Evolutionary conservation across 2,329 filamentous ascomycete genomes (phyloP).

Genomic region (Davidsoniella virescens): DNA sequence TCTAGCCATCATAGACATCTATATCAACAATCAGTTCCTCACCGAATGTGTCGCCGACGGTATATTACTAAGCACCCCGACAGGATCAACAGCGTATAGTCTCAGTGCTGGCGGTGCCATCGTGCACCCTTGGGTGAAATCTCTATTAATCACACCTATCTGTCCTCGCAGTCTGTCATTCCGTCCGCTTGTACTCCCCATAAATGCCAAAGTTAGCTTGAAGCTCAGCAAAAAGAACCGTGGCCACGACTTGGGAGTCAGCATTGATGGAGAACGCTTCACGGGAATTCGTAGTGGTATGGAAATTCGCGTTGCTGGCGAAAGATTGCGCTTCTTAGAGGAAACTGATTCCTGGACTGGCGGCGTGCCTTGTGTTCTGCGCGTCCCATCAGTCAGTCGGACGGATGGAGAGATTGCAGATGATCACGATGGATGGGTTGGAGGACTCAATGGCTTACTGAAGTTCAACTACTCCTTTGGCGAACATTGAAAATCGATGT

Average conservation of each 20-base stretch:
- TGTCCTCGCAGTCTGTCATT: slow-evolving; percentile 87
- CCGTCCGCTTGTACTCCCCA: slow-evolving; percentile 73
- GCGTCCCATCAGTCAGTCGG: slow-evolving; percentile 32
- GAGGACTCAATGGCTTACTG: slow-evolving; percentile 75
- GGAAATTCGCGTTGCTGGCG: slow-evolving; percentile 79
- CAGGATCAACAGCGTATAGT: slow-evolving; percentile 88
- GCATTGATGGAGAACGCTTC: slow-evolving; percentile 58
- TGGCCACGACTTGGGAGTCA: slow-evolving; percentile 60
- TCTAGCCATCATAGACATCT: slow-evolving; percentile 81
- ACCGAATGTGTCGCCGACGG: slow-evolving; percentile 92
- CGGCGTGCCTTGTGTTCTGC: slow-evolving; percentile 82
- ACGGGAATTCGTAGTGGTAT: slow-evolving; percentile 55
- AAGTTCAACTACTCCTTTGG: slow-evolving; percentile 99
- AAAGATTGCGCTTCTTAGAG: slow-evolving; percentile 62
- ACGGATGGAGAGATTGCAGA: slow-evolving; percentile 23
- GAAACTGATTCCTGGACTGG: slow-evolving; percentile 69
- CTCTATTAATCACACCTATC: slow-evolving; percentile 81
- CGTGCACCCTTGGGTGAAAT: slow-evolving; percentile 80
- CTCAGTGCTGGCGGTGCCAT: slow-evolving; percentile 87
- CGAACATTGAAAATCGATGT: slow-evolving; percentile 1
- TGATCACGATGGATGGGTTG: slow-evolving; percentile 89
- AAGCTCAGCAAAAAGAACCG: slow-evolving; percentile 68
- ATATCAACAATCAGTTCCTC: slow-evolving; percentile 72
- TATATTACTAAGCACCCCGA: slow-evolving; percentile 85
- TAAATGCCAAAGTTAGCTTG: slow-evolving; percentile 69